These are phyloP conservation scores for Prunus yedoensis DNA, from an alignment of 331 rosid species.

Conservation along the genomic window DNA sequence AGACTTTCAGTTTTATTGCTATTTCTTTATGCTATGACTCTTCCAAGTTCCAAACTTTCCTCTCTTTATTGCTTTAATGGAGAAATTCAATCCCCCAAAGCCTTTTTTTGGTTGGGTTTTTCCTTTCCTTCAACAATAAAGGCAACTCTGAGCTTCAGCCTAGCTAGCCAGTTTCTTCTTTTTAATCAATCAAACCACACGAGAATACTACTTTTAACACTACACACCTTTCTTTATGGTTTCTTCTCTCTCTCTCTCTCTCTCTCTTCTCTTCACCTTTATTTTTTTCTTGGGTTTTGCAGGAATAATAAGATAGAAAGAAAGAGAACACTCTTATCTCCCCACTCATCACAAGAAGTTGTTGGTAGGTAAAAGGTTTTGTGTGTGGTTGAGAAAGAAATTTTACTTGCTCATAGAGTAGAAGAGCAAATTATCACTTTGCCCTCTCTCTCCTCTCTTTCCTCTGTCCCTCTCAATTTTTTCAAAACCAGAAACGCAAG, in stretches of 20 bases:
- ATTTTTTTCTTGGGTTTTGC: constrained; percentile 52
- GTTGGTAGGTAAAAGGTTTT: constrained; percentile 59
- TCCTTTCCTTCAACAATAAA: constrained; percentile 36
- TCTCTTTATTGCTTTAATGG: constrained; percentile 12
- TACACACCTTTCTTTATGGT: constrained; percentile 26
- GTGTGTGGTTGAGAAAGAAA: constrained; percentile 69
- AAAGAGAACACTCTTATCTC: not conserved
- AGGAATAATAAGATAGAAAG: constrained; percentile 55
- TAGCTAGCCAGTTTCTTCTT: not conserved
- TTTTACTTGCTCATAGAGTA: constrained; percentile 43
- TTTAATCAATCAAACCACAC: constrained; percentile 64
- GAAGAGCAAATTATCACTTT: not conserved
- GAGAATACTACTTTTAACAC: constrained; percentile 40
- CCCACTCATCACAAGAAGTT: constrained; percentile 36
- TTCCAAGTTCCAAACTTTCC: constrained; percentile 27
- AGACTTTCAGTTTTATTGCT: not conserved
- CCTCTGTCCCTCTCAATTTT: constrained; percentile 1
- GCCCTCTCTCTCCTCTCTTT: not conserved
- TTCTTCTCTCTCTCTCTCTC: not conserved
- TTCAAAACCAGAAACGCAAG: constrained; percentile 2
- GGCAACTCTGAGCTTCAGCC: constrained; percentile 35
- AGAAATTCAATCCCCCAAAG: constrained; percentile 57
- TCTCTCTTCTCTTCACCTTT: constrained; percentile 32
- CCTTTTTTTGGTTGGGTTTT: not conserved
- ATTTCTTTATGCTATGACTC: constrained; percentile 32